Base-by-base conservation (phyloP, 2,329 filamentous ascomycete species). In the Didymella lethalis region DNA sequence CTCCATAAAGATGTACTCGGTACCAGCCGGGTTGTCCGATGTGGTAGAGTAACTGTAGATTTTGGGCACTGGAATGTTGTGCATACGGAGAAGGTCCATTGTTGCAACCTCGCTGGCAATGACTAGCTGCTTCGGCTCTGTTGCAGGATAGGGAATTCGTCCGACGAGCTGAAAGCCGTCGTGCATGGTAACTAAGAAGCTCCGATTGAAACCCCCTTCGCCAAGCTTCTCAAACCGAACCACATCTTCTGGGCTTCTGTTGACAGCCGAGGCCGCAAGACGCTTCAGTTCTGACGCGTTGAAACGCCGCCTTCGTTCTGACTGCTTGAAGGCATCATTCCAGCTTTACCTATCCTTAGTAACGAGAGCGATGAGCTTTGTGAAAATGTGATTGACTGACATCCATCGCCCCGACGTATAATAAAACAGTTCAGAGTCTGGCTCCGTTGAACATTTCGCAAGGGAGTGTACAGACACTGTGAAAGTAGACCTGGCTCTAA, bases 1-100 rank as follows among this genome's bases (percentile, higher is more conserved):
- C 57, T 78, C 77, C 61, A 80, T 71, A 6, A 80, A 66, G 20
- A 81, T 66, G 28, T 77, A 80, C 66, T 79, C 77, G 2, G 73
- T 71, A 0, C 77, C 73, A 51, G 77, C 73, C 8, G 75, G 59
- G 61, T 80, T 81, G 18, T 76, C 64, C 4, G 51, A 53, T 26
- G 70, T 72, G 31, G 72, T 43, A 8, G 73, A 76, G 62, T 78
- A 79, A 20, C 62, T 59, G 48, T 74, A 72, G 18, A 80, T 65
- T 51, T 73, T 65, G 0, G 77, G 77, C 12, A 80, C 72, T 6
- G 77, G 78, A 29, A 79, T 54, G 5, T 66, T 63, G 52, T 77
- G 59, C 1, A 62, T 64, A 23, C 62, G 67, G 25, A 80, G 65
- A 50, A 75, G 70, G 7, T 71, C 66, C 29, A 79, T 71, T 7